Conservation (phyloP, 768 basidiomycete species). For the Kwoniella heveanensis region DNA sequence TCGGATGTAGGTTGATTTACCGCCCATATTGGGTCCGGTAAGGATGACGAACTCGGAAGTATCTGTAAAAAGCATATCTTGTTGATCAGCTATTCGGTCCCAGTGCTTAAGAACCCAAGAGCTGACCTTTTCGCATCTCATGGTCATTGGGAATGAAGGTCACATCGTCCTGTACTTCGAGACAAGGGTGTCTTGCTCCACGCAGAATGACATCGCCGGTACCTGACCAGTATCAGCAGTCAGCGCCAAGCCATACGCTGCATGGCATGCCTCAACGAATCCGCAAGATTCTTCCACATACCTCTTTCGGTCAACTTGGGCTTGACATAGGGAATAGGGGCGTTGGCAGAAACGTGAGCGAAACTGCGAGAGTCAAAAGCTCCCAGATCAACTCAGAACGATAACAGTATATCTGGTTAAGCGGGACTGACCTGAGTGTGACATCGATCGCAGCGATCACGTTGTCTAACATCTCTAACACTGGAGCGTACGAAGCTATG, state of each 20-base stretch:
- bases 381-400: too few species aligned
- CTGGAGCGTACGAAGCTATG: constrained; percentile 86
- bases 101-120: background rate
- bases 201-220: constrained; percentile 75
- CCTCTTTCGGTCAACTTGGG: constrained; percentile 79
- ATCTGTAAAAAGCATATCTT: constrained; percentile 60
- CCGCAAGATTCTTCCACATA: too few species aligned
- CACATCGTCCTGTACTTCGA: constrained; percentile 94
- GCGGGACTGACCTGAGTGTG: constrained; percentile 70
- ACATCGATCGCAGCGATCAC: constrained; percentile 90
- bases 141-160: constrained; percentile 95
- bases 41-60: constrained; percentile 94
- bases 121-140: constrained; percentile 81
- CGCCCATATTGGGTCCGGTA: constrained; percentile 98
- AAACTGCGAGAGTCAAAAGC: too few species aligned
- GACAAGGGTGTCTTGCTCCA: constrained; percentile 91
- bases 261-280: too few species aligned
- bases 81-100: too few species aligned
- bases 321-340: constrained; percentile 84
- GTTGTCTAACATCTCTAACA: constrained; percentile 79
- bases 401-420: too few species aligned
- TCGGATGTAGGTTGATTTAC: constrained; percentile 94
- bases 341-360: constrained; percentile 84
- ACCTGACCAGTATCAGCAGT: constrained; percentile 59
- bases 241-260: background rate